Evolutionary conservation across 306 rosid genomes (phyloP).

Genomic region (Castanea mollissima): DNA sequence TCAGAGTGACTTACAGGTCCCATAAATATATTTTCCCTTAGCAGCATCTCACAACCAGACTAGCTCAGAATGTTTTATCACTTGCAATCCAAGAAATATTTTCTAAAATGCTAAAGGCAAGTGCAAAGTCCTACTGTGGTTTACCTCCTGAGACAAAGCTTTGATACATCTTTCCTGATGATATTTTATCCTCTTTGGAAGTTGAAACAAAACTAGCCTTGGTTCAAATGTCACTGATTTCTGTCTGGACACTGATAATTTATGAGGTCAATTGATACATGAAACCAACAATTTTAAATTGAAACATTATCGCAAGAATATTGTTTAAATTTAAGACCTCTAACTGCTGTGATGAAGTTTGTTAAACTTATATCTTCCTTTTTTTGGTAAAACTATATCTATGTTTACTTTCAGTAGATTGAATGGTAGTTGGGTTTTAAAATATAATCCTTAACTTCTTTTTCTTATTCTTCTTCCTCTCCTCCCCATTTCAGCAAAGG

Average conservation of each 20-base stretch:
- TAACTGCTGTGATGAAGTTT: too few species aligned
- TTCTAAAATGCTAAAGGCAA: not conserved
- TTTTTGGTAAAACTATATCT: not conserved
- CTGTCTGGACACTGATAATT: too few species aligned
- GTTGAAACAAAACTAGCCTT: not conserved
- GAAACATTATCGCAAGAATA: not conserved
- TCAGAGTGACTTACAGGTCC: not conserved
- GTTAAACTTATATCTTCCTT: too few species aligned
- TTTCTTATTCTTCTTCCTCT: not conserved
- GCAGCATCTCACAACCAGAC: not conserved
- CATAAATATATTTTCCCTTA: not conserved
- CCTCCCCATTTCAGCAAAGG: conserved; percentile 35
- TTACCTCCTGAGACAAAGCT: not conserved
- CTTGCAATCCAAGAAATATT: not conserved
- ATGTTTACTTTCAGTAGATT: not conserved
- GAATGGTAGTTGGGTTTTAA: not conserved
- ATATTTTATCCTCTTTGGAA: not conserved
- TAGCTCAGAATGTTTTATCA: not conserved
- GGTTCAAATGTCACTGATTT: too few species aligned
- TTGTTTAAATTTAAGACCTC: not conserved
- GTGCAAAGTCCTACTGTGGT: too few species aligned
- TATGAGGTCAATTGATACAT: too few species aligned
- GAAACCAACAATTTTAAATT: not conserved
- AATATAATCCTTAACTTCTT: not conserved
- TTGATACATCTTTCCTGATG: not conserved